These are phyloP conservation scores for Phytophthora megakarya DNA, from an alignment of 352 stramenopile genomes.

Conservation along the genomic window DNA sequence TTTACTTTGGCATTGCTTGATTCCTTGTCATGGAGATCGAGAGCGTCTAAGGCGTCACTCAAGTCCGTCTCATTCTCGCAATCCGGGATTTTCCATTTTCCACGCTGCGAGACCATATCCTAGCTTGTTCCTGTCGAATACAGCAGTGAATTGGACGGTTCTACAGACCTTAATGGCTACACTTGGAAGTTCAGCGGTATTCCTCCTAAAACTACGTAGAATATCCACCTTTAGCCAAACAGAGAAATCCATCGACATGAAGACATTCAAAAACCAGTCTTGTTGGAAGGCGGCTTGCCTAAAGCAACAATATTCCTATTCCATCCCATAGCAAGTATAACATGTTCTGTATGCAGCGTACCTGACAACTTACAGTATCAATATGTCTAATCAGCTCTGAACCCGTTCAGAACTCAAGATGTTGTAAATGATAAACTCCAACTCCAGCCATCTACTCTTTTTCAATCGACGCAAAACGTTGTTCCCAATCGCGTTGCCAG, in stretches of 20 bases:
- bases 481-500: conserved; percentile 71
- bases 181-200: too few species aligned
- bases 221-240: too few species aligned
- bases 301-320: too few species aligned
- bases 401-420: neutral
- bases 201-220: too few species aligned
- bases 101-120: neutral
- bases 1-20: neutral
- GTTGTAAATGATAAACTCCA: too few species aligned
- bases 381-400: too few species aligned
- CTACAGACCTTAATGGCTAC: conserved; percentile 6
- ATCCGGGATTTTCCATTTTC: neutral
- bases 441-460: conserved; percentile 17
- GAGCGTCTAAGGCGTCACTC: conserved; percentile 8
- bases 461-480: conserved; percentile 37
- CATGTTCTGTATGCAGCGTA: too few species aligned
- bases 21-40: neutral
- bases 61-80: neutral
- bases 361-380: too few species aligned
- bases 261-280: conserved; percentile 6
- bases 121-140: neutral
- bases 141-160: conserved; percentile 3
- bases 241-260: too few species aligned
- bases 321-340: too few species aligned
- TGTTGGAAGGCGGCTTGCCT: too few species aligned